Conservation (phyloP, 495 filamentous ascomycete genomes). For the Annulohypoxylon nitens region DNA sequence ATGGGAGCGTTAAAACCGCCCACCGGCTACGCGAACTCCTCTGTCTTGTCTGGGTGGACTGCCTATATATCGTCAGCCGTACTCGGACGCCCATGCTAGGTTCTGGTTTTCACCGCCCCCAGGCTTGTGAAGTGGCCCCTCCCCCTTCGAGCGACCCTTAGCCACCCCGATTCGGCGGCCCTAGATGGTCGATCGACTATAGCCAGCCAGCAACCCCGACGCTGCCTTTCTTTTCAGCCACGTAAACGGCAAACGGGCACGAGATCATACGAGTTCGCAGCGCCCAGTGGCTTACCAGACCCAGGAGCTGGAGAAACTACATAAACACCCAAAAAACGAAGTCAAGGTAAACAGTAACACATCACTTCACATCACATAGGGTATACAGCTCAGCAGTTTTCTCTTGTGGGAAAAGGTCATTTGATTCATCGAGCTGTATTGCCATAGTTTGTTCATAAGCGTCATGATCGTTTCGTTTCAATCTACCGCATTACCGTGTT, state of each 20-base stretch:
- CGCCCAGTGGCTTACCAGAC: not conserved
- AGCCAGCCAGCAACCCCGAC: slow-evolving; percentile 9
- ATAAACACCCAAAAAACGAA: not conserved
- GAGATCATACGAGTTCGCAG: slow-evolving; percentile 31
- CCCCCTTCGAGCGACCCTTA: slow-evolving; percentile 14
- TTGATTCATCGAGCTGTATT: slow-evolving; percentile 37
- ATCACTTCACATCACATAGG: not conserved
- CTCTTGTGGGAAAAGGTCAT: slow-evolving; percentile 24
- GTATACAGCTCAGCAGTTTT: slow-evolving; percentile 11
- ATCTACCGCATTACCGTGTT: slow-evolving; percentile 40
- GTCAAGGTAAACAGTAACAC: slow-evolving; percentile 18
- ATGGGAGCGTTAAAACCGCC: slow-evolving; percentile 10
- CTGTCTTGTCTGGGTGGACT: slow-evolving; percentile 19
- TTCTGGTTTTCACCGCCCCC: slow-evolving; percentile 36
- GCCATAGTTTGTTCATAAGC: slow-evolving; percentile 44
- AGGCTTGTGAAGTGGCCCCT: slow-evolving; percentile 27
- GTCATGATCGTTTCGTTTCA: slow-evolving; percentile 44
- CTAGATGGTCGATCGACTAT: slow-evolving; percentile 28
- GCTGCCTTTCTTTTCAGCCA: slow-evolving; percentile 17
- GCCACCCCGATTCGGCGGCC: slow-evolving; percentile 19
- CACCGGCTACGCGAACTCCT: slow-evolving; percentile 20
- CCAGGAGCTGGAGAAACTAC: not conserved
- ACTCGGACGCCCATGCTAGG: slow-evolving; percentile 30
- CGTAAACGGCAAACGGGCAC: slow-evolving; percentile 39
- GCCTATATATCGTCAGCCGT: slow-evolving; percentile 32